These are phyloP conservation scores for Parasitella parasitica DNA, from an alignment of 371 early-diverging fungal species.

Conservation along the genomic window DNA sequence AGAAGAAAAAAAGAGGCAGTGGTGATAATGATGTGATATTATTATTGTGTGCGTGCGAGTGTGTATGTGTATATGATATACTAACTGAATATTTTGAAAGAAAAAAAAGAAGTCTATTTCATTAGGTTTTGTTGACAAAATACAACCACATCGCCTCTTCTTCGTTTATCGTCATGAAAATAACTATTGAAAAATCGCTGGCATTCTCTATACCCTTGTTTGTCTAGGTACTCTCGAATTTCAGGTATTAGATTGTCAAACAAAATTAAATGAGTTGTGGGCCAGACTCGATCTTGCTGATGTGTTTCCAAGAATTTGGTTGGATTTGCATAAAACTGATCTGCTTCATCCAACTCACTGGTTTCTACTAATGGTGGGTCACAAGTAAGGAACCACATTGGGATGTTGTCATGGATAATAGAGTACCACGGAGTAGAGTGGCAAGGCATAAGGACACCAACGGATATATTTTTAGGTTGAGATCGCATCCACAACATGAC, in stretches of 20 bases:
- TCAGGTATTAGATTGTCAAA: constrained; percentile 56
- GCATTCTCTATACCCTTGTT: constrained; percentile 50
- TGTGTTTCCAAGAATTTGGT: constrained; percentile 47
- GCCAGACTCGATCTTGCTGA: constrained; percentile 31
- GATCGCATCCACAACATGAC: constrained; percentile 72
- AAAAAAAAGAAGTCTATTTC: neutral
- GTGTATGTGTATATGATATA: neutral
- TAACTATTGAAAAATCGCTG: constrained; percentile 88
- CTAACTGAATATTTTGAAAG: neutral
- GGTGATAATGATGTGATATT: neutral
- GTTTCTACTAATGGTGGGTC: constrained; percentile 75
- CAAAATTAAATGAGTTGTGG: constrained; percentile 62
- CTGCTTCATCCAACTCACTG: constrained; percentile 74
- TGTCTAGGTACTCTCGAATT: constrained; percentile 9
- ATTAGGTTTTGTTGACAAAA: constrained; percentile 24
- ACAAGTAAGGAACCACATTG: constrained; percentile 88
- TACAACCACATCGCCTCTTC: constrained; percentile 83
- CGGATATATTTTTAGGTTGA: constrained; percentile 27
- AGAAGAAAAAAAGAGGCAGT: neutral
- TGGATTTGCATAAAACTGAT: constrained; percentile 79
- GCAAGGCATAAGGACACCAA: constrained; percentile 86
- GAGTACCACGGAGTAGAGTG: constrained; percentile 93
- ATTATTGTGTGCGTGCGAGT: neutral
- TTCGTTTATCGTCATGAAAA: constrained; percentile 78
- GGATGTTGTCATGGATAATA: constrained; percentile 55